These are phyloP conservation scores for Mrakia hoshinonis DNA, from an alignment of 768 basidiomycete species.

Conservation along the genomic window DNA sequence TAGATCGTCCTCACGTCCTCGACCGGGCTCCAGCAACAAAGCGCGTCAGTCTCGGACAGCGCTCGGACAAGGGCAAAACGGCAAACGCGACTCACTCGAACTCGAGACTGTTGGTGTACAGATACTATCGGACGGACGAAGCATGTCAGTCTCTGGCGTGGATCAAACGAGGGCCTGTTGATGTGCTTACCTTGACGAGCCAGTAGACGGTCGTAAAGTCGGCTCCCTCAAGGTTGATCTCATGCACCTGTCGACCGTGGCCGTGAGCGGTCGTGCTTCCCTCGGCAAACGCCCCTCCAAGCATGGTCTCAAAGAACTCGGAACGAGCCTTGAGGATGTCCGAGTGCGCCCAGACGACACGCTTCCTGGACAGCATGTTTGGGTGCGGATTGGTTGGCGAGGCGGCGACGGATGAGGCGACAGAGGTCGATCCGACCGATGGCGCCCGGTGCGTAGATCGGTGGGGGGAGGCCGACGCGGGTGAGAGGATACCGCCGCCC, in stretches of 20 bases:
- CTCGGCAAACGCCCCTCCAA: conserved; percentile 63
- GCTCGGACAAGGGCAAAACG: neutral
- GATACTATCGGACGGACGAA: neutral
- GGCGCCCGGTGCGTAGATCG: neutral
- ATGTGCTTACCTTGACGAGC: conserved; percentile 49
- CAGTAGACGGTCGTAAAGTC: conserved; percentile 71
- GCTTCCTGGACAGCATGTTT: conserved; percentile 50
- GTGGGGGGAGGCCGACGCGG: conserved; percentile 36
- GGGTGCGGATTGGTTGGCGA: neutral
- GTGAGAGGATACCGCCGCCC: conserved; percentile 33
- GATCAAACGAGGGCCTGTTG: too few relatives aligned
- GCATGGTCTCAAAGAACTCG: conserved; percentile 69
- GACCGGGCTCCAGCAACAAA: neutral
- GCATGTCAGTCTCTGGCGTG: neutral
- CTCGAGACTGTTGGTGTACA: conserved; percentile 14
- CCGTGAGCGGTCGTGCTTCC: conserved; percentile 37
- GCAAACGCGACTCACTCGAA: neutral
- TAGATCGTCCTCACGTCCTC: conserved; percentile 13
- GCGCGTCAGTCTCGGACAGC: neutral
- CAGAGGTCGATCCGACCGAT: neutral
- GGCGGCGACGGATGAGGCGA: neutral
- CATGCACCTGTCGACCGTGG: conserved; percentile 53
- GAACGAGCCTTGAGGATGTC: conserved; percentile 66
- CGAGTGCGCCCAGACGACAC: conserved; percentile 67
- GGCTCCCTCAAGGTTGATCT: conserved; percentile 65